Evolutionary conservation across 495 filamentous ascomycete species (phyloP).

Genomic region (Trichoderma erinaceum): DNA sequence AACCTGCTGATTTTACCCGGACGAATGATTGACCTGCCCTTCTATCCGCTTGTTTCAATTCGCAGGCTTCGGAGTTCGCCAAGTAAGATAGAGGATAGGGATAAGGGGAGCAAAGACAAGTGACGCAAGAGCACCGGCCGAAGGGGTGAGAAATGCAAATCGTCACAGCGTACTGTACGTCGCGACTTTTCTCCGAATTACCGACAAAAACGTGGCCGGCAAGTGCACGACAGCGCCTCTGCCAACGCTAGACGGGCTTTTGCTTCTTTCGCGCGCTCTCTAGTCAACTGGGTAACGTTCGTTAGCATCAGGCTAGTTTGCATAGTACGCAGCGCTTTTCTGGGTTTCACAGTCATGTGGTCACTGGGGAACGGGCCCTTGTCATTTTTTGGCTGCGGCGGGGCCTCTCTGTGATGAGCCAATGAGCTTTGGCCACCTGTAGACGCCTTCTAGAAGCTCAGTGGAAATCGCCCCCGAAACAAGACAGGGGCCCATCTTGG

Average conservation of each 20-base stretch:
- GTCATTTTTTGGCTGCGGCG: background rate
- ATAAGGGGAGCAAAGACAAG: no score
- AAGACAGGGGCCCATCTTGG: background rate
- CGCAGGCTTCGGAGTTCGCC: background rate
- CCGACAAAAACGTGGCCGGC: background rate
- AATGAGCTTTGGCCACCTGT: background rate
- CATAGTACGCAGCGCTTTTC: background rate
- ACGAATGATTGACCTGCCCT: background rate
- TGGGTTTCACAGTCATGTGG: constrained; percentile 1
- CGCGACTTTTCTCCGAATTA: background rate
- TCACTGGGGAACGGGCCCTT: background rate
- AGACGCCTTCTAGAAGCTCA: background rate
- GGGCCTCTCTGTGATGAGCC: background rate
- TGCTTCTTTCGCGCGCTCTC: background rate
- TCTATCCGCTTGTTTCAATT: background rate
- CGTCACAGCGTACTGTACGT: background rate
- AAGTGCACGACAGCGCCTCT: background rate
- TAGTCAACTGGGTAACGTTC: background rate
- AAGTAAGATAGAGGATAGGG: background rate
- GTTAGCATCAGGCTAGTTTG: background rate
- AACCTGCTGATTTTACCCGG: background rate
- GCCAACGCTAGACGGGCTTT: background rate
- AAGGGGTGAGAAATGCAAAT: background rate
- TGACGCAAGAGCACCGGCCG: background rate
- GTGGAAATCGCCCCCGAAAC: background rate